A percentile compares a stretch with the other conserved stretches of the same genome.
phyloP scores from a whole-genome alignment of 805 yeast species.

The Huiozyma naganishii region DNA sequence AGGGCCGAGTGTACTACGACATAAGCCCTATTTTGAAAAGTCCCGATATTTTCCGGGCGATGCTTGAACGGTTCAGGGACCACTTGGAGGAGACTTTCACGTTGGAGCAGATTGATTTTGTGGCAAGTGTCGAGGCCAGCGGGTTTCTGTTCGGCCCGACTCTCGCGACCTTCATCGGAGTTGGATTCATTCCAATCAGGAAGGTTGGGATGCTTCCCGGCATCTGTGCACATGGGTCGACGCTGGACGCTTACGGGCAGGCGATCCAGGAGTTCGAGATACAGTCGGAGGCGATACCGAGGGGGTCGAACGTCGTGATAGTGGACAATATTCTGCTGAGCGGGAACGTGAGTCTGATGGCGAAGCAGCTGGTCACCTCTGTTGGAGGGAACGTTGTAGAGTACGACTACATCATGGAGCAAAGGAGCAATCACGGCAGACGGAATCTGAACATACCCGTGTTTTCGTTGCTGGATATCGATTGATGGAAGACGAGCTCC shows the following conservation, averaged over 20 bases:
- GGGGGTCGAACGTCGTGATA: slow-evolving; percentile 70
- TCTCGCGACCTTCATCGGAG: slow-evolving; percentile 74
- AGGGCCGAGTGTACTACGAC: slow-evolving; percentile 90
- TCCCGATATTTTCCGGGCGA: slow-evolving; percentile 68
- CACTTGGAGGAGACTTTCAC: slow-evolving; percentile 51
- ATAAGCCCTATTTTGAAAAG: slow-evolving; percentile 84
- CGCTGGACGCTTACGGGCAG: too few species aligned
- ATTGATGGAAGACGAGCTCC: too few species aligned
- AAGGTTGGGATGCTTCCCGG: slow-evolving; percentile 95
- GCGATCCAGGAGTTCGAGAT: slow-evolving; percentile 45
- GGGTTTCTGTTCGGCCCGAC: slow-evolving; percentile 95
- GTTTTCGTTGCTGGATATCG: too few species aligned
- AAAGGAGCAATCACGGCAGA: too few species aligned
- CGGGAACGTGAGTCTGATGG: slow-evolving; percentile 70
- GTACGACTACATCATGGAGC: too few species aligned
- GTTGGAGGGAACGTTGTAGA: too few species aligned
- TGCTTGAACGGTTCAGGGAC: slow-evolving; percentile 69
- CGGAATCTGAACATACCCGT: too few species aligned
- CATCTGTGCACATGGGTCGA: too few species aligned
- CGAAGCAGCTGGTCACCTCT: too few species aligned
- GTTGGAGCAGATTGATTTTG: slow-evolving; percentile 61
- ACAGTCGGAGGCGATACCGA: slow-evolving; percentile 70
- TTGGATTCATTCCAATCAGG: slow-evolving; percentile 93
- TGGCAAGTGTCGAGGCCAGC: slow-evolving; percentile 90
- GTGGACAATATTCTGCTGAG: slow-evolving; percentile 96